A percentile compares a stretch with the other conserved stretches of the same genome.
Evolutionary conservation across 768 basidiomycete genomes (phyloP).

Genomic region (Pleurotus djamor): DNA sequence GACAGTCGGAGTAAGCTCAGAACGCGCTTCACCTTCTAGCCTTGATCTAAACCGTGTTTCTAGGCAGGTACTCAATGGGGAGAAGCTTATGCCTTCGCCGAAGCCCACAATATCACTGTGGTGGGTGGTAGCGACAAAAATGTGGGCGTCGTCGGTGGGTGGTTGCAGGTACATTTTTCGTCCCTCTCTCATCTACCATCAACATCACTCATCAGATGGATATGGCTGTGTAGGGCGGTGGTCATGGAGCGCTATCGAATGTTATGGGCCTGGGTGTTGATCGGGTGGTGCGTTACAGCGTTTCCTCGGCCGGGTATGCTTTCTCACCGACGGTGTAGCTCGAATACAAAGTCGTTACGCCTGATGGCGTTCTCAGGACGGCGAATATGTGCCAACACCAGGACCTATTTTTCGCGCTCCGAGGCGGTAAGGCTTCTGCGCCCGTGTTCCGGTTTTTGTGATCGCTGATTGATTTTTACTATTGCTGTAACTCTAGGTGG

Average conservation of each 20-base stretch:
- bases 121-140: constrained; percentile 42
- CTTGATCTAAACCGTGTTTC: background rate
- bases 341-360: constrained; percentile 51
- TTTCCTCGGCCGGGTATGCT: background rate
- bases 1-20: constrained; percentile 35
- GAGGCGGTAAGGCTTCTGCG: constrained; percentile 32
- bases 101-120: constrained; percentile 38
- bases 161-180: constrained; percentile 26
- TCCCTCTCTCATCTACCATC: too few species aligned
- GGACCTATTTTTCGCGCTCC: constrained; percentile 55
- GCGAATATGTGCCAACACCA: constrained; percentile 48
- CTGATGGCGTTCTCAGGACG: constrained; percentile 42
- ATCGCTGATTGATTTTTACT: constrained; percentile 2
- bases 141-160: constrained; percentile 41
- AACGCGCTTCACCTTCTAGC: background rate
- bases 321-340: constrained; percentile 22
- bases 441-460: too few species aligned
- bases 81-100: constrained; percentile 42
- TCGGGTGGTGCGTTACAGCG: constrained; percentile 32
- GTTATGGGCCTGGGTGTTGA: constrained; percentile 46
- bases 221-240: constrained; percentile 30
- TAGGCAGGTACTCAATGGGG: constrained; percentile 46
- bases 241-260: constrained; percentile 40
- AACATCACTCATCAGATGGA: background rate
- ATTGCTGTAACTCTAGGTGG: constrained; percentile 24